Evolutionary conservation across 169 alveolate species (phyloP), one percentile per base, ranked within the genome.

Genomic region (Plasmodium coatneyi): DNA sequence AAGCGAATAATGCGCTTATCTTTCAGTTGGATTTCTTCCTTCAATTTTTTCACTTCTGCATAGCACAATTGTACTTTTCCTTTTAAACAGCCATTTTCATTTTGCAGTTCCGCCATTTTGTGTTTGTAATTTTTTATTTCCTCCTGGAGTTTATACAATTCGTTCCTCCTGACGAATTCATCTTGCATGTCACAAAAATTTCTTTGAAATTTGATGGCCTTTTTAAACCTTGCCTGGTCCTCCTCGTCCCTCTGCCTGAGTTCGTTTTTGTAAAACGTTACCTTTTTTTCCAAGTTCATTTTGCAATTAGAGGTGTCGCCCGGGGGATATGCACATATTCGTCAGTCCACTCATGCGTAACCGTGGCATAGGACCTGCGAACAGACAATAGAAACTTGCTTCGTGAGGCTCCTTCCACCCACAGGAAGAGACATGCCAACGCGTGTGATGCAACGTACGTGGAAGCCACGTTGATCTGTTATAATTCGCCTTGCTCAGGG

Each of bases 41-140:
- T 66, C 32, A 30, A 86, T 5, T 71, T 84, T 71, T 84, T 70
- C 41, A 84, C 43, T 71, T 84, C 56, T 32, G 74, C 78, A 71
- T 84, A 56, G 78, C 52, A 84, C n/a, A 36, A 71, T 2, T 41
- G 74, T 43, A 86, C 39, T 76, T 78, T 52, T 41, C 80, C 43
- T 86, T 78, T 76, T 34, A 86, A 76, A 78, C 25, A 71, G 80
- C 43, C 43, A 86, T 78, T 86, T 86, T 86, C 93, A 46, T 52
- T 76, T 78, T 86, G 80, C 16, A 86, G 82, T 22, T 30, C 43
- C 16, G 49, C 60, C 46, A 86, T 86, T 86, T 34, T 86, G 9
- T 25, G 80, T 76, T 86, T 86, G 30, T 76, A 86, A 86, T 36
- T 86, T 76, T 52, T 72, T 46, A 86, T 86, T 71, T 84, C 79